Evolutionary conservation across 2,329 filamentous ascomycete species (phyloP).

Genomic region (Curvularia lunata): DNA sequence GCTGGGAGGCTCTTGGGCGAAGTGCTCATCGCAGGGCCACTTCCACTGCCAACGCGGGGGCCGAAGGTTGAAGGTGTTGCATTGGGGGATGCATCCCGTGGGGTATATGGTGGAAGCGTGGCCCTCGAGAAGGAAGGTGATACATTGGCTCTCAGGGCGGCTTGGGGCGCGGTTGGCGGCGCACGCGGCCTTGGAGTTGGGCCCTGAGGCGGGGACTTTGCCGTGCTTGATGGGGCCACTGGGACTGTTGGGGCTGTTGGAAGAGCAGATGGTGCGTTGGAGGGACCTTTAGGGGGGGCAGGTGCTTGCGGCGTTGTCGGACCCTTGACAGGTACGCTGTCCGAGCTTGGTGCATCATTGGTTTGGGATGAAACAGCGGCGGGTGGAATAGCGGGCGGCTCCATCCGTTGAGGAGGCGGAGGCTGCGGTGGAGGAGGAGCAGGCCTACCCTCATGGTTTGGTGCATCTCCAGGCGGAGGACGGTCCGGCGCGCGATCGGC

Average conservation of each 20-base stretch:
- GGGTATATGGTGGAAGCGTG: constrained; percentile 31
- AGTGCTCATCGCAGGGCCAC: constrained; percentile 36
- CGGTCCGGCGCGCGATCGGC: constrained; percentile 45
- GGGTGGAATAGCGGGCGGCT: constrained; percentile 28
- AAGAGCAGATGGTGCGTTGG: constrained; percentile 10
- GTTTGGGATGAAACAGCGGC: constrained; percentile 19
- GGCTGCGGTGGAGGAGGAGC: constrained; percentile 24
- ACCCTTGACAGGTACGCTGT: constrained; percentile 25
- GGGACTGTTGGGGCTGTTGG: constrained; percentile 13
- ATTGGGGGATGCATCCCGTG: constrained; percentile 40
- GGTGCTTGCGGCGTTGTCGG: constrained; percentile 15
- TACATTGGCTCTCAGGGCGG: constrained; percentile 37
- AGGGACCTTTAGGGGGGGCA: constrained; percentile 14
- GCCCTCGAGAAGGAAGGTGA: constrained; percentile 44
- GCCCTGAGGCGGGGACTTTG: constrained; percentile 40
- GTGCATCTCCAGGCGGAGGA: constrained; percentile 24
- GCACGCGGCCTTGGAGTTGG: constrained; percentile 36
- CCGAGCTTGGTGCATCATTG: constrained; percentile 14
- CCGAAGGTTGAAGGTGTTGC: constrained; percentile 33
- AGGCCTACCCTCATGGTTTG: constrained; percentile 29
- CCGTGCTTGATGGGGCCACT: constrained; percentile 19
- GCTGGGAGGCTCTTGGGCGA: constrained; percentile 46
- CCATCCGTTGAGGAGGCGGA: constrained; percentile 26
- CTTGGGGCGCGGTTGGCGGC: constrained; percentile 46
- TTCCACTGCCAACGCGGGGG: constrained; percentile 30